A percentile compares a stretch with the other conserved stretches of the same genome.
Conservation (phyloP, 148 eudicot species). For the Chenopodium berlandieri region DNA sequence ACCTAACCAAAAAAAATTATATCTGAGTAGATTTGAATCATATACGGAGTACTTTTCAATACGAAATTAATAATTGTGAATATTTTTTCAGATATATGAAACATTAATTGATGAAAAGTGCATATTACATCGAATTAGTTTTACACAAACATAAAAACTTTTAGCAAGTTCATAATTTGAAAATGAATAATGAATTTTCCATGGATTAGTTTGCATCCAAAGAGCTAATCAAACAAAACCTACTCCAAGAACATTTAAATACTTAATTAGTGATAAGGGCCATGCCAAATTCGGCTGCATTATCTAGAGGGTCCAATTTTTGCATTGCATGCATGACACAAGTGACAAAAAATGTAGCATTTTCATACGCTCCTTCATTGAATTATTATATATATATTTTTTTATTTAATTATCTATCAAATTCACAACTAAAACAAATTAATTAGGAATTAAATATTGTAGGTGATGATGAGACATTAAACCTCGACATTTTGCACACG, state of each 20-base stretch:
- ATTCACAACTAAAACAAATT: neutral
- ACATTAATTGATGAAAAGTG: too few species aligned
- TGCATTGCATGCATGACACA: neutral
- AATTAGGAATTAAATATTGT: neutral
- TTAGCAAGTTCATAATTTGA: too few species aligned
- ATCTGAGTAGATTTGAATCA: too few species aligned
- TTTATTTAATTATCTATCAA: neutral
- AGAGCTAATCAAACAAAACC: slow-evolving; percentile 9
- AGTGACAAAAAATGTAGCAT: neutral
- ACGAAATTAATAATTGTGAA: too few species aligned
- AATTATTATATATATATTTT: too few species aligned
- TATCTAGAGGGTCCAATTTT: neutral
- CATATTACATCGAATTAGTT: too few species aligned
- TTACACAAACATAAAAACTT: too few species aligned
- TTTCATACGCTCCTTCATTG: neutral
- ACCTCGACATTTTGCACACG: neutral
- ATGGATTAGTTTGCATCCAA: slow-evolving; percentile 6
- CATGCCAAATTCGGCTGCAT: slow-evolving; percentile 9
- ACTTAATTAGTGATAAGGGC: slow-evolving; percentile 12
- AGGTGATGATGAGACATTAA: neutral
- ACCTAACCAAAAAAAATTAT: too few species aligned
- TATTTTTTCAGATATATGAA: too few species aligned
- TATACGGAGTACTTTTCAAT: too few species aligned
- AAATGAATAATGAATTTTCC: neutral
- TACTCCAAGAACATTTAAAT: slow-evolving; percentile 3